Percentiles rank a stretch among this genome's conserved stretches.
Conservation (phyloP, 2,329 filamentous ascomycete species). For the Neurospora sp. region DNA sequence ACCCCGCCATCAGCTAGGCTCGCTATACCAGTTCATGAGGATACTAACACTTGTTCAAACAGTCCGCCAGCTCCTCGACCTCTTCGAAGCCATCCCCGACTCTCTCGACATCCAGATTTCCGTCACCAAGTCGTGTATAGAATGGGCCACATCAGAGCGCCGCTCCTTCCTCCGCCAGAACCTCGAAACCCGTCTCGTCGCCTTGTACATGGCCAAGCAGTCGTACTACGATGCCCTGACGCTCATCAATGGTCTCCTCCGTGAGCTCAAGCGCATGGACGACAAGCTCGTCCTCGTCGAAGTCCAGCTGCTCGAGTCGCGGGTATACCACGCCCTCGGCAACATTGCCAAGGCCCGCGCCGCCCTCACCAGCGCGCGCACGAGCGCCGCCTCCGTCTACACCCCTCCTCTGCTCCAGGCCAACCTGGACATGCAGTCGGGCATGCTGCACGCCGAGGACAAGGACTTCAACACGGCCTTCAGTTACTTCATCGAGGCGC, state of each 20-base stretch:
- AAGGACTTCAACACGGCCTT: conserved; percentile 98
- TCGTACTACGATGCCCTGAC: conserved; percentile 95
- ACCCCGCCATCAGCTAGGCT: not conserved
- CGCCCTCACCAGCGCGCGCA: conserved; percentile 86
- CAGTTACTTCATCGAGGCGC: conserved; percentile 98
- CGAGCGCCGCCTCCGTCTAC: conserved; percentile 93
- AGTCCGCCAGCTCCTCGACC: conserved; percentile 95
- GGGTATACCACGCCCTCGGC: conserved; percentile 93
- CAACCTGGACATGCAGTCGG: conserved; percentile 97
- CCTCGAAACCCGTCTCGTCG: conserved; percentile 89
- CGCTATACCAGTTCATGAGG: not conserved
- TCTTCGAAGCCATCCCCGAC: conserved; percentile 89
- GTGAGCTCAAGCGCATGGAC: conserved; percentile 94
- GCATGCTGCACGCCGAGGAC: conserved; percentile 97
- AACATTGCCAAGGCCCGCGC: conserved; percentile 95
- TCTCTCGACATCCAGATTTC: conserved; percentile 88
- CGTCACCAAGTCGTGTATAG: conserved; percentile 98
- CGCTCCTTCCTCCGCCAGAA: conserved; percentile 96
- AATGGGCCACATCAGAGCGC: conserved; percentile 93
- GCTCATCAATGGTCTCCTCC: conserved; percentile 90
- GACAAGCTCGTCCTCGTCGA: conserved; percentile 98
- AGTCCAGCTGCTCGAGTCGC: conserved; percentile 92
- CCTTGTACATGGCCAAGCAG: conserved; percentile 93
- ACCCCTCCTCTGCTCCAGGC: conserved; percentile 92
- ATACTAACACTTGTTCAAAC: conserved; percentile 10